Percentiles rank a stretch among this genome's conserved stretches.
Evolutionary conservation across 2,329 filamentous ascomycete species (phyloP).

Genomic region (Diaporthe longicolla): DNA sequence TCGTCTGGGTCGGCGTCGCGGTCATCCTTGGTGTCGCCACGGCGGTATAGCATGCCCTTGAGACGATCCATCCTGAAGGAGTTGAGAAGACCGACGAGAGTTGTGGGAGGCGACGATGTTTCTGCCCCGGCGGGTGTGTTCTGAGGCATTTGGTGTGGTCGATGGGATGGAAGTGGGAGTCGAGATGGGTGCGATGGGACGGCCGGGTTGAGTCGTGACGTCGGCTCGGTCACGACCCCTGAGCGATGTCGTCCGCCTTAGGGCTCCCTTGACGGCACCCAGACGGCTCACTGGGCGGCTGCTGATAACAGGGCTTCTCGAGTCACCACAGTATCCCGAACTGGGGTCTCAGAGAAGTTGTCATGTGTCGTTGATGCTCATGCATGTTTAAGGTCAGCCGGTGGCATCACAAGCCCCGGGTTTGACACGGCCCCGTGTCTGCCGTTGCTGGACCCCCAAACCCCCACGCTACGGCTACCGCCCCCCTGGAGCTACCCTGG

Average conservation of each 20-base stretch:
- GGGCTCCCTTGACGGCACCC: neutral
- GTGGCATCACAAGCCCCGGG: neutral
- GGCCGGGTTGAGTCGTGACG: conserved; percentile 28
- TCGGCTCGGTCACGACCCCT: neutral
- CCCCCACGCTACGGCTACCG: neutral
- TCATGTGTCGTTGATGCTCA: neutral
- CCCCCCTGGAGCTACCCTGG: conserved; percentile 1
- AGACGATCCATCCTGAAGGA: conserved; percentile 40
- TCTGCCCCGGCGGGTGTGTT: conserved; percentile 8
- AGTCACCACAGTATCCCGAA: neutral
- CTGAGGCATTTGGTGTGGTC: conserved; percentile 21
- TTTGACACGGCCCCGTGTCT: conserved; percentile 9
- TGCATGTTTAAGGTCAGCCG: conserved; percentile 4
- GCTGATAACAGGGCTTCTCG: neutral
- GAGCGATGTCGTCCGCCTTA: neutral
- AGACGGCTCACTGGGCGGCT: neutral
- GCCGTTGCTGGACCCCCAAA: neutral
- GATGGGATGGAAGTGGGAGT: neutral
- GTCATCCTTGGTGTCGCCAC: conserved; percentile 49
- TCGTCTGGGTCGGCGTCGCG: conserved; percentile 40
- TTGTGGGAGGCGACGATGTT: conserved; percentile 5
- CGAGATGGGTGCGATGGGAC: neutral
- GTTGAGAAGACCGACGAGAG: conserved; percentile 9
- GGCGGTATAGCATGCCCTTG: conserved; percentile 38
- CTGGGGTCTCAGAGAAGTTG: neutral